These are phyloP conservation scores for Hyaloscypha bicolor DNA, from an alignment of 495 filamentous ascomycete genomes.

Conservation along the genomic window DNA sequence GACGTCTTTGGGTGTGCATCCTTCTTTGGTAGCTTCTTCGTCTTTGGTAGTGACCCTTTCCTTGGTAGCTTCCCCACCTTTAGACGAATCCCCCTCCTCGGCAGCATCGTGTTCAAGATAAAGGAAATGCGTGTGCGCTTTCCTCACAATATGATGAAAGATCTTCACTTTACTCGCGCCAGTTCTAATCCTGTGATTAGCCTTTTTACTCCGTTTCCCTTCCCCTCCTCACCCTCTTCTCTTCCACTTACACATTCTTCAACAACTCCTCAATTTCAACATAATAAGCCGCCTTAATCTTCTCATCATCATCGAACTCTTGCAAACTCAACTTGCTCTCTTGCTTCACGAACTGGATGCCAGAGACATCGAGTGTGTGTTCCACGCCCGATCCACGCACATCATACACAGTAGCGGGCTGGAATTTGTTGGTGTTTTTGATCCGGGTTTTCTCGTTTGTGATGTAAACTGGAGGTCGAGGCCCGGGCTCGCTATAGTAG, in stretches of 20 bases:
- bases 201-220: background rate
- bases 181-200: conserved; percentile 33
- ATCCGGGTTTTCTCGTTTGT: background rate
- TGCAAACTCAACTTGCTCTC: conserved; percentile 42
- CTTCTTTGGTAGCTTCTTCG: too few species aligned
- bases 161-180: conserved; percentile 62
- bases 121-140: conserved; percentile 40
- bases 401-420: conserved; percentile 47
- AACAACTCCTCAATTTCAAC: conserved; percentile 66
- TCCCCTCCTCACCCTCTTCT: background rate
- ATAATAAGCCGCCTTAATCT: conserved; percentile 68
- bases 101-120: background rate
- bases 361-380: conserved; percentile 51
- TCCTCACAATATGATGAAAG: conserved; percentile 73
- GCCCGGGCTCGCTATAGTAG: background rate
- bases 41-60: too few species aligned
- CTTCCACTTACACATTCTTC: conserved; percentile 51
- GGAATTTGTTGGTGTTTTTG: background rate
- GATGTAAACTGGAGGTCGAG: background rate
- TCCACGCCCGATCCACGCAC: conserved; percentile 50
- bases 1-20: too few species aligned
- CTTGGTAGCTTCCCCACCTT: too few species aligned
- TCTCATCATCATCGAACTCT: conserved; percentile 63
- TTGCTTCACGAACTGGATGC: conserved; percentile 54
- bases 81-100: background rate